Base-by-base conservation (phyloP, 345 rosid species). In the Citrus unshiu region DNA sequence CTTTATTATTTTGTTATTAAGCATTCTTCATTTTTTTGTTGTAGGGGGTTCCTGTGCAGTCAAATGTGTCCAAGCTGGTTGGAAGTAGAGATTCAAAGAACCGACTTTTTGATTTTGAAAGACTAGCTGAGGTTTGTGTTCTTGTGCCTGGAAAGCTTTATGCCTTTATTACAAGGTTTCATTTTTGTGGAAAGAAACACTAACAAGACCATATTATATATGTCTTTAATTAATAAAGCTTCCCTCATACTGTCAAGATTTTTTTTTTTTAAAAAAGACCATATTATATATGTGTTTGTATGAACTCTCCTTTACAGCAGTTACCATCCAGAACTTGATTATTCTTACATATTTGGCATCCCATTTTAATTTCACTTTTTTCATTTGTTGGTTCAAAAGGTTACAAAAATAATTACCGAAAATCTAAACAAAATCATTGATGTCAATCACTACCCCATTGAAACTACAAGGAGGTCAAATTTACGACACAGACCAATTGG, bases 401-500 rank as follows among this genome's bases (percentile, higher is more conserved):
- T 93, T 76, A 87, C 95, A 63, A 82, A 83, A 61, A 85, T 86
- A 7, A 87, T 91, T 72, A 90, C 93, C n/a, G 37, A 58, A 8
- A 90, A 90, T 83, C 91, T 93, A n/a, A 92, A 94, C 86, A 94
- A 88, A 85, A 90, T 93, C 24, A 90, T 94, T 67, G 91, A 94
- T 86, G 94, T 92, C 57, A 93, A 91, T 78, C 85, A 88, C 84
- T 93, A 94, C 79, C 97, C 97, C 30, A 91, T 91, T 83, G 97
- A 94, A 80, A 92, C 91, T 68, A 93, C 96, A 72, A 89, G 57
- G 80, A 88, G 85, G 71, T 94, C 98, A 60, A 94, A 93, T 81
- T 60, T 88, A 56, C 84, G 88, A 65, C 97, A 93, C 32, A 94
- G 96, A 57, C 98, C 98, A 3, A 88, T 94, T 70, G 97, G 98